These are phyloP conservation scores for Alternaria arbusti DNA, from an alignment of 2,329 filamentous ascomycete species.

Conservation along the genomic window DNA sequence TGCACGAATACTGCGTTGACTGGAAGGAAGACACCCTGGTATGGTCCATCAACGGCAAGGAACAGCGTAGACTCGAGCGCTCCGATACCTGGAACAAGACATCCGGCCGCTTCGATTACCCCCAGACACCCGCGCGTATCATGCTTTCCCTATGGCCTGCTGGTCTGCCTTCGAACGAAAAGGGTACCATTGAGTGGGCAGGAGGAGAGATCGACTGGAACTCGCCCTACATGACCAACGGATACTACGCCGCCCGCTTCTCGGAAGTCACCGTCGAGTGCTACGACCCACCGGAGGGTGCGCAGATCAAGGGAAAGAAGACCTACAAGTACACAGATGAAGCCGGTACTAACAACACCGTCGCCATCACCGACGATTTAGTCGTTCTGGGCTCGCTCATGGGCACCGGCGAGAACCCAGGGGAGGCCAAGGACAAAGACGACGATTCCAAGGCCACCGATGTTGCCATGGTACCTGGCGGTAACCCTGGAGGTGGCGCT, in stretches of 20 bases:
- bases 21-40: constrained; percentile 87
- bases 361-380: constrained; percentile 74
- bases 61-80: constrained; percentile 75
- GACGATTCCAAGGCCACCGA: constrained; percentile 34
- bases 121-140: constrained; percentile 88
- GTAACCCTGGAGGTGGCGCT: constrained; percentile 59
- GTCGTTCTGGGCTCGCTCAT: constrained; percentile 80
- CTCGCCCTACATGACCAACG: constrained; percentile 78
- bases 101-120: constrained; percentile 80
- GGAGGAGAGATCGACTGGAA: constrained; percentile 91
- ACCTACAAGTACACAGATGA: constrained; percentile 77
- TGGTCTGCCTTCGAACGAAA: constrained; percentile 76
- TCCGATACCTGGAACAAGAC: constrained; percentile 86
- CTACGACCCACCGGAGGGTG: constrained; percentile 80
- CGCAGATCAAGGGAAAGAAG: constrained; percentile 62
- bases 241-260: constrained; percentile 88
- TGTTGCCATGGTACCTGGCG: constrained; percentile 62
- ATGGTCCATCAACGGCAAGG: constrained; percentile 85
- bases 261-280: constrained; percentile 81
- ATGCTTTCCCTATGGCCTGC: constrained; percentile 97
- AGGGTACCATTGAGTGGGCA: constrained; percentile 90
- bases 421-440: constrained; percentile 48
- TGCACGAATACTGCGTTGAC: constrained; percentile 88
- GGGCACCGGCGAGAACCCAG: constrained; percentile 78
- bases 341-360: constrained; percentile 72